Percentiles rank a stretch among this genome's conserved stretches.
Evolutionary conservation across 345 rosid genomes (phyloP).

Genomic region (Linum lewisii): DNA sequence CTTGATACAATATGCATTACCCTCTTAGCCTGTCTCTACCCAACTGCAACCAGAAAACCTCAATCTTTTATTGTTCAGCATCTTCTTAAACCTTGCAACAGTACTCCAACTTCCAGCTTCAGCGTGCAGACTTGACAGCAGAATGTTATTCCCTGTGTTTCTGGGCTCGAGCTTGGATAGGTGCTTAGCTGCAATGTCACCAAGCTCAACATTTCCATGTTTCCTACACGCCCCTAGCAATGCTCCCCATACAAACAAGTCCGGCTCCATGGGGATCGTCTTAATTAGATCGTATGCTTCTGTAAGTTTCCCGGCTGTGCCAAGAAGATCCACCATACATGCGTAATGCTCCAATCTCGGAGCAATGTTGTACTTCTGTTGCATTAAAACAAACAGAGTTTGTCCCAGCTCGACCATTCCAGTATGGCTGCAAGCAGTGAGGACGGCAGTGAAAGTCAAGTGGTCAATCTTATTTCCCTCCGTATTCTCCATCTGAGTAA

Average conservation of each 20-base stretch:
- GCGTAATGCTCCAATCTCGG: slow-evolving; percentile 82
- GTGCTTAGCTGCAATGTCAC: slow-evolving; percentile 50
- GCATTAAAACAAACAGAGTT: slow-evolving; percentile 53
- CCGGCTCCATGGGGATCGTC: slow-evolving; percentile 58
- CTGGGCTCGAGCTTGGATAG: slow-evolving; percentile 62
- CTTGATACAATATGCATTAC: background rate
- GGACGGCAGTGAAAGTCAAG: slow-evolving; percentile 68
- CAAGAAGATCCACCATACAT: slow-evolving; percentile 73
- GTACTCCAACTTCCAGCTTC: slow-evolving; percentile 50
- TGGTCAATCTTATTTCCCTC: slow-evolving; percentile 49
- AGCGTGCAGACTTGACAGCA: slow-evolving; percentile 52
- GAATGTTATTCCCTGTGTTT: slow-evolving; percentile 45
- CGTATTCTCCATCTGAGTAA: slow-evolving; percentile 47
- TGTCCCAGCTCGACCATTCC: slow-evolving; percentile 60
- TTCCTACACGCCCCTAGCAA: slow-evolving; percentile 75
- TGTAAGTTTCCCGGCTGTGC: slow-evolving; percentile 54
- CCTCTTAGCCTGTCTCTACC: slow-evolving; percentile 23
- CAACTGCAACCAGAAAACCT: slow-evolving; percentile 60
- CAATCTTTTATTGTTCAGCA: slow-evolving; percentile 32
- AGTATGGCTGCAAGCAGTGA: slow-evolving; percentile 72
- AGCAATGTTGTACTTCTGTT: slow-evolving; percentile 41
- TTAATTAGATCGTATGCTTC: slow-evolving; percentile 56
- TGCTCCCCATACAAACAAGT: slow-evolving; percentile 88
- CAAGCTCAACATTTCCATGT: slow-evolving; percentile 60
- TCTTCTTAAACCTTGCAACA: slow-evolving; percentile 43